Evolutionary conservation across 1,284 basidiomycete genomes (phyloP), one percentile per base, ranked within the genome.

Genomic region (Apiotrichum sp.): DNA sequence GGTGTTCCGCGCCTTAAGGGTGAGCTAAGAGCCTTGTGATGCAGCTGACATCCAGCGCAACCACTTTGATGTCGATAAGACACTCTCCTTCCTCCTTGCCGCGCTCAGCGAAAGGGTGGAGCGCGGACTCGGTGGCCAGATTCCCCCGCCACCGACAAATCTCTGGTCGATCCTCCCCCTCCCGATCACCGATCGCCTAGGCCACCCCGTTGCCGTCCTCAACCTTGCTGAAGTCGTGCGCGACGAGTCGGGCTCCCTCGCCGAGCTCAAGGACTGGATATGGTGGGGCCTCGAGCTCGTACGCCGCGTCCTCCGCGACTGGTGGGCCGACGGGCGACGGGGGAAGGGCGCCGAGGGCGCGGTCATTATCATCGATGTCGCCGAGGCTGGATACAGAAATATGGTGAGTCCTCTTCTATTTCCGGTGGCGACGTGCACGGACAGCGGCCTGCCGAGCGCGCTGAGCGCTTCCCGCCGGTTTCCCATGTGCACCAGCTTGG

Each of bases 271-370:
- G 44, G 65, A 70, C 39, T 74, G 69, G 68, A 58, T 62, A 8
- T 76, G 71, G 72, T 76, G 72, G 71, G 67, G 65, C 6, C 62
- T 70, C 31, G 71, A 74, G 52, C 61, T 72, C 56, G 60, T 65
- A 4, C 56, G 72, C 33, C 56, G 74, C 46, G 62, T 62, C 0
- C 43, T 73, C 39, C 52, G 57, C 41, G 73, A 74, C 55, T 70
- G 63, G 56, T 73, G 71, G 70, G 57, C 55, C 42, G 53, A 56
- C 32, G 56, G 58, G 57, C 47, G 60, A n/a, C 47, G 52, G 35
- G 57, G 50, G 11, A 58, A 44, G 8, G 68, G 66, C 10, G 71
- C 70, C 8, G 69, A 70, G 52, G 70, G 72, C 6, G 64, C 68
- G 53, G 67, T 72, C 6, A 40, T 76, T 14, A 11, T 77, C 2